These are phyloP conservation scores for Truncatella angustata DNA, from an alignment of 2,329 filamentous ascomycete genomes.

Conservation along the genomic window DNA sequence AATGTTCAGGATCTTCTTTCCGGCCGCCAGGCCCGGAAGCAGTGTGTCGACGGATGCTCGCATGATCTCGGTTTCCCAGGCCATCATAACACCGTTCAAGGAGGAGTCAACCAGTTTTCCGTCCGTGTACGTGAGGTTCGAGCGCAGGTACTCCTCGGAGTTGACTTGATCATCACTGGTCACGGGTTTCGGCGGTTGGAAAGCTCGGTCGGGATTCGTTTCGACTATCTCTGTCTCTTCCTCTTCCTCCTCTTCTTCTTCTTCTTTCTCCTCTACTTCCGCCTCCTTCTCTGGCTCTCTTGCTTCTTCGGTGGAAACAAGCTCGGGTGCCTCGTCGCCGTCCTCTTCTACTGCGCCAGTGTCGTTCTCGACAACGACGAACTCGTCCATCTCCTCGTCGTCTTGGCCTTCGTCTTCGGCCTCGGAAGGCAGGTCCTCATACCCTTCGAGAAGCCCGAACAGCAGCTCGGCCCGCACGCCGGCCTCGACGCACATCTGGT, in stretches of 20 bases:
- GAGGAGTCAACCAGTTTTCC: conserved; percentile 70
- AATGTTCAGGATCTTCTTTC: conserved; percentile 75
- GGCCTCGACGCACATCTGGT: conserved; percentile 81
- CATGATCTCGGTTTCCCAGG: conserved; percentile 89
- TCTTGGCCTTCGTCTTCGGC: conserved; percentile 49
- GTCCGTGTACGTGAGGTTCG: conserved; percentile 61
- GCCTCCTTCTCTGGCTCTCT: too few relatives aligned
- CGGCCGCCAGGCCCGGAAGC: conserved; percentile 39
- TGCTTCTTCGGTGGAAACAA: conserved; percentile 13
- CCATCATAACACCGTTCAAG: conserved; percentile 90
- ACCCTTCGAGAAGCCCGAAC: conserved; percentile 77
- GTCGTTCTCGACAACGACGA: conserved; percentile 41
- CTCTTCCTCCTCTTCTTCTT: conserved; percentile 16
- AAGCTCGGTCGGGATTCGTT: conserved; percentile 25
- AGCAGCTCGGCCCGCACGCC: conserved; percentile 89
- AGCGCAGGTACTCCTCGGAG: conserved; percentile 67
- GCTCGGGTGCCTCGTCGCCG: conserved; percentile 30
- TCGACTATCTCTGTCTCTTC: conserved; percentile 22
- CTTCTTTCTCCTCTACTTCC: conserved; percentile 17
- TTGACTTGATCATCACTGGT: conserved; percentile 48
- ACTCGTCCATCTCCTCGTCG: conserved; percentile 42
- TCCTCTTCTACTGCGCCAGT: conserved; percentile 29
- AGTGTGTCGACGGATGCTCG: conserved; percentile 69
- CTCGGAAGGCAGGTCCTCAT: conserved; percentile 66
- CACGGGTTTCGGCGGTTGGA: conserved; percentile 30